Evolutionary conservation across 164 flowering plant genomes (phyloP).

Genomic region (Amborella trichopoda): DNA sequence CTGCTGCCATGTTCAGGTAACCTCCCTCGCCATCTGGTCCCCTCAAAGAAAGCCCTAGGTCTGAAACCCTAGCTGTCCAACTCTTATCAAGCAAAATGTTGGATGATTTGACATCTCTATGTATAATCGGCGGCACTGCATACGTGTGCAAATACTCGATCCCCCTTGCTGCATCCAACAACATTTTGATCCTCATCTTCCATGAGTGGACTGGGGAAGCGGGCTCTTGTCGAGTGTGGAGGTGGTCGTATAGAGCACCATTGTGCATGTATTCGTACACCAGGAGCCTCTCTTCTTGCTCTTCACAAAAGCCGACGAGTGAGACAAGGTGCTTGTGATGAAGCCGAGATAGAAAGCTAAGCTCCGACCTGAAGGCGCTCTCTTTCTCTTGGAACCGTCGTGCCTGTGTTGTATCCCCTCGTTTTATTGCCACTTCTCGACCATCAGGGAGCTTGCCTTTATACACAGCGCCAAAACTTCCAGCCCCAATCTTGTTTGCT

Average conservation of each 20-base stretch:
- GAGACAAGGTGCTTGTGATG: conserved; percentile 91
- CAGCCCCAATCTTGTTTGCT: conserved; percentile 81
- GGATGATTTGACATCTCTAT: conserved; percentile 90
- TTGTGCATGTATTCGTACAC: conserved; percentile 94
- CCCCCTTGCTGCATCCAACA: conserved; percentile 84
- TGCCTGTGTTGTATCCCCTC: conserved; percentile 48
- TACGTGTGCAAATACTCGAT: conserved; percentile 92
- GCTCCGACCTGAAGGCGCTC: conserved; percentile 81
- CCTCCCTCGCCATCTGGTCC: conserved; percentile 50
- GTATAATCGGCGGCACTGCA: conserved; percentile 94
- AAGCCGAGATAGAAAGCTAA: conserved; percentile 74
- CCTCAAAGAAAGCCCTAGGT: conserved; percentile 82
- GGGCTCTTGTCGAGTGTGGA: conserved; percentile 37
- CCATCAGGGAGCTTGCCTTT: conserved; percentile 53
- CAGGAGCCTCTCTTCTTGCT: conserved; percentile 67
- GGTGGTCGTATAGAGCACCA: conserved; percentile 81
- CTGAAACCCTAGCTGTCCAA: conserved; percentile 89
- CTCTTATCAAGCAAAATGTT: conserved; percentile 72
- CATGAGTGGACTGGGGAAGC: conserved; percentile 38
- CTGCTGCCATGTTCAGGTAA: conserved; percentile 50
- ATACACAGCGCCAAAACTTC: conserved; percentile 90
- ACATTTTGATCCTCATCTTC: conserved; percentile 76
- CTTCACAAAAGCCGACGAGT: conserved; percentile 88
- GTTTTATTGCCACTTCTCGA: conserved; percentile 83
- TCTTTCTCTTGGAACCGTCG: conserved; percentile 73